Percentiles rank a stretch among this genome's conserved stretches.
Conservation (phyloP, 805 yeast species). For the Candida parachauliodes region DNA sequence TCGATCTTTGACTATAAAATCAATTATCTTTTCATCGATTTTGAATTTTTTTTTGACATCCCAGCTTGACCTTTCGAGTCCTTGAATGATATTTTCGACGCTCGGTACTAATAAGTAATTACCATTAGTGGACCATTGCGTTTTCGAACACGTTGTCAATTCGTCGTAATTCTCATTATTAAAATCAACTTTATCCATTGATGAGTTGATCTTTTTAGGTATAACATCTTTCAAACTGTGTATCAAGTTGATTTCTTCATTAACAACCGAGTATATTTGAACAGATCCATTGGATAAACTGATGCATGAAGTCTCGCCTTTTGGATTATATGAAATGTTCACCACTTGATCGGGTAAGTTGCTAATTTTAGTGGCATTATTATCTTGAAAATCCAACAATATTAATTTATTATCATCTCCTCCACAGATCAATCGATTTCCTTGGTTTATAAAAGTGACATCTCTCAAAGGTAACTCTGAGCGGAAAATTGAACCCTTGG, state of each 20-base stretch:
- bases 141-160: constrained; percentile 45
- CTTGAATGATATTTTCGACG: constrained; percentile 39
- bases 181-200: constrained; percentile 34
- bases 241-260: constrained; percentile 41
- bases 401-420: constrained; percentile 64
- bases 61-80: constrained; percentile 42
- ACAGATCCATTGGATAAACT: constrained; percentile 60
- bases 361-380: constrained; percentile 27
- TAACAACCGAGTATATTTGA: constrained; percentile 50
- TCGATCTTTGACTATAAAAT: constrained; percentile 8
- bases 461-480: constrained; percentile 49
- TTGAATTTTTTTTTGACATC: constrained; percentile 2
- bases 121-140: constrained; percentile 73
- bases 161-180: constrained; percentile 42
- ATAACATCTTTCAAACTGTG: constrained; percentile 42
- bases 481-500: constrained; percentile 39
- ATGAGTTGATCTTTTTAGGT: constrained; percentile 31
- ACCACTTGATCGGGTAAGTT: constrained; percentile 53
- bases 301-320: constrained; percentile 54
- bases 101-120: constrained; percentile 59
- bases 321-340: constrained; percentile 52
- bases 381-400: constrained; percentile 26
- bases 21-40: constrained; percentile 9
- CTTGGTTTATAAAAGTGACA: constrained; percentile 57
- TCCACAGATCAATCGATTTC: constrained; percentile 54